phyloP scores from a whole-genome alignment of 177 flowering plant species.

The Vitis hybrid region DNA sequence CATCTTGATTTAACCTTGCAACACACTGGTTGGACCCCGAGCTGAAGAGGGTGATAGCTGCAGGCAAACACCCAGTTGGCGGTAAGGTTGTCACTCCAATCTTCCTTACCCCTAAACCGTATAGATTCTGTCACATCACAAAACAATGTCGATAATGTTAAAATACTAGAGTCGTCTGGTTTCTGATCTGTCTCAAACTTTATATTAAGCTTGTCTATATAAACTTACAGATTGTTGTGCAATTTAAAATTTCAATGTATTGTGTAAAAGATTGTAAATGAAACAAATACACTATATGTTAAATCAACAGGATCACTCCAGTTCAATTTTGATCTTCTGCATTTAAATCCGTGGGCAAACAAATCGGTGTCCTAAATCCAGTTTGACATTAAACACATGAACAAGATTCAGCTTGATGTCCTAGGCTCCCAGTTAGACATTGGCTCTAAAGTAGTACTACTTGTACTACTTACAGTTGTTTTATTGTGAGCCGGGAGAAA shows the following conservation, averaged over 20 bases:
- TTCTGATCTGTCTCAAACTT: not conserved
- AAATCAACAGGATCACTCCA: too few relatives aligned
- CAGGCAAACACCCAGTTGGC: constrained; percentile 89
- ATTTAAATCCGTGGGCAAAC: too few relatives aligned
- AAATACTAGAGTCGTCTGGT: not conserved
- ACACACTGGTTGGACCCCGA: not conserved
- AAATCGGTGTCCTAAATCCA: too few relatives aligned
- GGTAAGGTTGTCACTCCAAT: constrained; percentile 81
- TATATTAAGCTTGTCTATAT: not conserved
- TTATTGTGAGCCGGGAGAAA: not conserved
- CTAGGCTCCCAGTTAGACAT: too few relatives aligned
- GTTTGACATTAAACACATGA: too few relatives aligned
- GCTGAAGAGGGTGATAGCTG: constrained; percentile 71
- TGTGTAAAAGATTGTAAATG: too few relatives aligned
- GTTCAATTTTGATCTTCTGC: too few relatives aligned
- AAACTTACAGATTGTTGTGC: not conserved
- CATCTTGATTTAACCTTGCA: not conserved
- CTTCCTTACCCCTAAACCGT: constrained; percentile 73
- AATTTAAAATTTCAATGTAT: not conserved
- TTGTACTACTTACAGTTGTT: too few relatives aligned
- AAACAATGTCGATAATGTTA: too few relatives aligned
- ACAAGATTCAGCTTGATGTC: too few relatives aligned
- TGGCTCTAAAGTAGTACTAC: too few relatives aligned
- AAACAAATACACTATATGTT: too few relatives aligned
- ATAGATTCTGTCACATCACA: constrained; percentile 51